A percentile compares a stretch with the other conserved stretches of the same genome.
Conservation (phyloP, 1,284 basidiomycete genomes). For the Leccinum subatratum region DNA sequence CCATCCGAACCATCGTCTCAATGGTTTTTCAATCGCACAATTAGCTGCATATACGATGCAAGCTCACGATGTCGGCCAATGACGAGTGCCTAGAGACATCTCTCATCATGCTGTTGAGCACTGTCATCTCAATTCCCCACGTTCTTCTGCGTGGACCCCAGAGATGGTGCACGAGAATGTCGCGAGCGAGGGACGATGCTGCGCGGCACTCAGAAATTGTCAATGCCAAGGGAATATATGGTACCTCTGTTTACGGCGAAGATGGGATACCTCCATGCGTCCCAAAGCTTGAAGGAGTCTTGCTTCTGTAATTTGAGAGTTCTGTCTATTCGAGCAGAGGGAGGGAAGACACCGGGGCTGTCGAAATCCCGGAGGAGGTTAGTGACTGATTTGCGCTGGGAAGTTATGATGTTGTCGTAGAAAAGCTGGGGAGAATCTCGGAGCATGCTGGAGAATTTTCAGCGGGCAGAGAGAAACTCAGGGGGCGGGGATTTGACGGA, state of each 20-base stretch:
- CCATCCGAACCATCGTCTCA: constrained; percentile 68
- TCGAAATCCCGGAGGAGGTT: constrained; percentile 55
- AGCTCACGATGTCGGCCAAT: constrained; percentile 76
- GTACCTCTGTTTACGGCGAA: constrained; percentile 65
- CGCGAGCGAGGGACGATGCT: constrained; percentile 68
- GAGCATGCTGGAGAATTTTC: constrained; percentile 18
- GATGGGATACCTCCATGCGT: constrained; percentile 64
- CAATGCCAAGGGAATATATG: background rate
- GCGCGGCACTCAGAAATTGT: constrained; percentile 7
- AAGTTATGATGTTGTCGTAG: constrained; percentile 13
- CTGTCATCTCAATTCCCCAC: constrained; percentile 88
- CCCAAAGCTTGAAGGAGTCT: constrained; percentile 55
- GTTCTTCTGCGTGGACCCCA: constrained; percentile 80
- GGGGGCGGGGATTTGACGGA: background rate
- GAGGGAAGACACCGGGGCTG: constrained; percentile 60
- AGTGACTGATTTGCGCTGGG: constrained; percentile 22
- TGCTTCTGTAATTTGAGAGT: constrained; percentile 54
- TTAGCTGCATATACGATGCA: constrained; percentile 1
- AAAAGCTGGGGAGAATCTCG: constrained; percentile 25
- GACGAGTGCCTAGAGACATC: constrained; percentile 80
- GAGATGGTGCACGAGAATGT: constrained; percentile 67
- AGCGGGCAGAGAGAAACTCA: background rate
- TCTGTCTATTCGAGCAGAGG: constrained; percentile 65
- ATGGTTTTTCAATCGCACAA: constrained; percentile 11
- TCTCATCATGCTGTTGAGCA: constrained; percentile 80